Base-by-base conservation (phyloP, 2,329 filamentous ascomycete genomes). In the Ascochyta clinopodiicola region DNA sequence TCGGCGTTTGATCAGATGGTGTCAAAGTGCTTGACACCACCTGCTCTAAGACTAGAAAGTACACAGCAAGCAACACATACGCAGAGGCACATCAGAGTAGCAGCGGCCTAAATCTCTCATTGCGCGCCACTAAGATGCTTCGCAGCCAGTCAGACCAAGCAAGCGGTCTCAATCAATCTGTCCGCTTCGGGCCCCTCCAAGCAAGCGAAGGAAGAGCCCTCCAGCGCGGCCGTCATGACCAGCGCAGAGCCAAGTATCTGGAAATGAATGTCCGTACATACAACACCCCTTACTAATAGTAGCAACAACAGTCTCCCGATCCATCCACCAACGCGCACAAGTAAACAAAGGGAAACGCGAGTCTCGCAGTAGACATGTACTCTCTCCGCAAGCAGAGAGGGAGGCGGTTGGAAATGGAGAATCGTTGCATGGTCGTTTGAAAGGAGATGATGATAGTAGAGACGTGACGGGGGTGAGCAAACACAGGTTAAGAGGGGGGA, bases 351-450 rank as follows among this genome's bases (percentile, higher is more conserved):
- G 56, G 69, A 73, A 73, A 72, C 67, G 44, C 67, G 4, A 67
- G 69, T 69, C 69, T 72, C 68, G 56, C 38, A 9, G 56, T 65
- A 58, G 67, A 64, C 63, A 61, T 68, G 70, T 72, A 72, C 68
- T 72, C 68, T 67, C 66, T 64, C 60, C 40, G 63, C 63, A 61
- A 60, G 65, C 66, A 61, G 60, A 65, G 59, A 63, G 63, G 62
- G 61, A 24, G 60, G 51, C 29, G 45, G 42, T 13, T 40, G 32
- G 38, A 21, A 49, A 57, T 58, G 44, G 55, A 51, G 53, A 50
- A 58, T 57, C 39, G 44, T 60, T 46, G 51, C 56, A 45, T 48
- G 49, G 44, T 57, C 35, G 44, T 51, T 48, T 36, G 4, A 46
- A 44, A 44, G 57, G 56, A 52, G 4, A 44, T 39, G 46, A 59